Conservation (phyloP, 1,284 basidiomycete species). For the Uromyces viciae-fabae region DNA sequence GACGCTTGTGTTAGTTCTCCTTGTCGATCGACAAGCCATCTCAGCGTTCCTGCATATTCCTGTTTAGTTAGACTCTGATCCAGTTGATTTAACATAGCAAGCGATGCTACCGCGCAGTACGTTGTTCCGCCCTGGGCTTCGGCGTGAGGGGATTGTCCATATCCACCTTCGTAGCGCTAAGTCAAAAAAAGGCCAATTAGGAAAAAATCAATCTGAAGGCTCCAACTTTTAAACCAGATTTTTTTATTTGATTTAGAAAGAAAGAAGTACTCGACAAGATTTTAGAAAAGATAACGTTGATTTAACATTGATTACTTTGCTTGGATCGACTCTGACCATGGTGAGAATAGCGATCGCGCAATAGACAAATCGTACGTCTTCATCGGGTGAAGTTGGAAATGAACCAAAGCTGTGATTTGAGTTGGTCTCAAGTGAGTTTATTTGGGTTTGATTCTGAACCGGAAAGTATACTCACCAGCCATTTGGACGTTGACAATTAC, state of each 20-base stretch:
- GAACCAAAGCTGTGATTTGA: conserved; percentile 66
- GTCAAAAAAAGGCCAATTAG: neutral
- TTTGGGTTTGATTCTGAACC: neutral
- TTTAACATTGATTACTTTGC: conserved; percentile 67
- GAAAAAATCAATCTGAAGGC: neutral
- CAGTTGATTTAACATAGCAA: conserved; percentile 60
- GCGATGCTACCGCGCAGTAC: conserved; percentile 78
- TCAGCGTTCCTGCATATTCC: conserved; percentile 63
- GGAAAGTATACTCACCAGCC: conserved; percentile 64
- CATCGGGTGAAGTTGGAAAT: conserved; percentile 64
- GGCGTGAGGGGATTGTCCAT: conserved; percentile 71
- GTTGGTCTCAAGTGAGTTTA: neutral
- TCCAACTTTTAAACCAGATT: no score
- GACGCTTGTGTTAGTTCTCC: neutral
- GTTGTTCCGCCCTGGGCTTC: conserved; percentile 92
- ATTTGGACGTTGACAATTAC: conserved; percentile 68
- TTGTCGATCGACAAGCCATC: conserved; percentile 64
- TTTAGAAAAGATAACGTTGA: conserved; percentile 64
- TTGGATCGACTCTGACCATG: conserved; percentile 66
- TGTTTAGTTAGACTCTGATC: conserved; percentile 54
- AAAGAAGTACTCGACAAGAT: conserved; percentile 11
- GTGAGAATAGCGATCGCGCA: conserved; percentile 77
- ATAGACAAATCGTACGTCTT: conserved; percentile 78
- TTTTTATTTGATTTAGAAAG: neutral
- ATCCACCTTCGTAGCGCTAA: conserved; percentile 88